These are phyloP conservation scores for Hypoxylon crocopeplum DNA, from an alignment of 495 filamentous ascomycete genomes.

Conservation along the genomic window DNA sequence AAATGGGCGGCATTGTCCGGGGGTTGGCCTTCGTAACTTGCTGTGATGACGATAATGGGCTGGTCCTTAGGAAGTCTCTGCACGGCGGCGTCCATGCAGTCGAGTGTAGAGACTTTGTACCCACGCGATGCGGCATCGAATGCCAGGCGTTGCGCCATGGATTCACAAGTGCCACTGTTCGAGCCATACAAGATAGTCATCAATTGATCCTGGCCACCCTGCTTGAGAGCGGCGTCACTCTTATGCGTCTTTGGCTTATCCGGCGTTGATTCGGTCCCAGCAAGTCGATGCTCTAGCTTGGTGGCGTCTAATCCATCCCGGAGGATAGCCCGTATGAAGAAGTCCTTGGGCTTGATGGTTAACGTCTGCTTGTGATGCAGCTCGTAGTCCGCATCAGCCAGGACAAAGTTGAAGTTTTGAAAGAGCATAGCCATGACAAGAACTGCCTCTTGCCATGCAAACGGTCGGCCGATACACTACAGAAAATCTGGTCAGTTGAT, in stretches of 20 bases:
- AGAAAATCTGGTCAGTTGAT: background rate
- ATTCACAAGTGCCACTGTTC: constrained; percentile 73
- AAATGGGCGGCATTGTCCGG: constrained; percentile 73
- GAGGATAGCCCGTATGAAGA: constrained; percentile 65
- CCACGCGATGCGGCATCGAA: constrained; percentile 61
- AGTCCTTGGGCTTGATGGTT: constrained; percentile 72
- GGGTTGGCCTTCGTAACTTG: constrained; percentile 68
- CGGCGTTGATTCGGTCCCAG: constrained; percentile 1
- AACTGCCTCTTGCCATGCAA: constrained; percentile 64
- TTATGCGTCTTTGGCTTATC: background rate
- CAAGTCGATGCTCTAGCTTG: constrained; percentile 56
- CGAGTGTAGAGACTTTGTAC: constrained; percentile 49
- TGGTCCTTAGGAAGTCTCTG: constrained; percentile 63
- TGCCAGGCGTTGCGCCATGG: constrained; percentile 64
- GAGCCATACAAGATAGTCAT: constrained; percentile 72
- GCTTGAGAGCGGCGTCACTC: too few relatives aligned
- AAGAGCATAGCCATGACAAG: constrained; percentile 56
- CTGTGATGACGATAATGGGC: constrained; percentile 65
- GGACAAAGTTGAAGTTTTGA: constrained; percentile 61
- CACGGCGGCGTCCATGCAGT: constrained; percentile 60
- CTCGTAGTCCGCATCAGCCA: constrained; percentile 62
- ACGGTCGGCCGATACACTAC: constrained; percentile 61
- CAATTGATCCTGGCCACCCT: background rate
- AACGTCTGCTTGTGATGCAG: constrained; percentile 66
- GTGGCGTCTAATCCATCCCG: constrained; percentile 61